Base-by-base conservation (phyloP, 495 filamentous ascomycete species). In the Daldinia loculata region DNA sequence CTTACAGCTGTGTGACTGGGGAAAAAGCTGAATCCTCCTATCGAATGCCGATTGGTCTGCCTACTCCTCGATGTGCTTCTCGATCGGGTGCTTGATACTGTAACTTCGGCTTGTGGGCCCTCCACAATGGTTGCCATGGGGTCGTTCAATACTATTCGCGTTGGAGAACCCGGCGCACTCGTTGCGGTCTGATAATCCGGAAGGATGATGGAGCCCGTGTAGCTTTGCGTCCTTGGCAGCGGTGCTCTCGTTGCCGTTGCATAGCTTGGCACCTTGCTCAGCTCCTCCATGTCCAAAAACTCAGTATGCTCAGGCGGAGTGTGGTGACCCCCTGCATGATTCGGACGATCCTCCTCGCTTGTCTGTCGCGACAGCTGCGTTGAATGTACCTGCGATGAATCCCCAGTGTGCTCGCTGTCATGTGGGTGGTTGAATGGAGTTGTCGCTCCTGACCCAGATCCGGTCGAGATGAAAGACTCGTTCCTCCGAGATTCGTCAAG, bases 241-340 rank as follows among this genome's bases (percentile, higher is more conserved):
- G 86, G 84, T 0, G 88, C 83, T 51, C 84, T 87, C 17, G 94
- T 84, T 0, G 93, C 93, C 12, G 93, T 94, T 4, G 86, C 82
- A 76, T 97, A 97, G 56, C 90, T 93, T 4, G 93, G 93, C 7
- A 95, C 92, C 56, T 89, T 91, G 70, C 85, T 90, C 19, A 95
- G 80, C 41, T 85, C 83, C 62, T 87, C 86, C 32, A 90, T 80
- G 69, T 91, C 88, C 26, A 84, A 79, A 60, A 84, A 88, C 66
- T 93, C 90, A 26, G 87, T 81, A 61, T 90, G 88, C 68, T 88
- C 87, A 17, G 90, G 88, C 6, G 76, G 72, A 24, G 86, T 87
- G 15, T 85, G 83, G 76, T 84, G 82, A 26, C 84, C 67, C 11
- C 53, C 85, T 24, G 85, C 84, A 17, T 80, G 69, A 6, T 66